Base-by-base conservation (phyloP, 768 basidiomycete species). In the Leccinum sublutescens region DNA sequence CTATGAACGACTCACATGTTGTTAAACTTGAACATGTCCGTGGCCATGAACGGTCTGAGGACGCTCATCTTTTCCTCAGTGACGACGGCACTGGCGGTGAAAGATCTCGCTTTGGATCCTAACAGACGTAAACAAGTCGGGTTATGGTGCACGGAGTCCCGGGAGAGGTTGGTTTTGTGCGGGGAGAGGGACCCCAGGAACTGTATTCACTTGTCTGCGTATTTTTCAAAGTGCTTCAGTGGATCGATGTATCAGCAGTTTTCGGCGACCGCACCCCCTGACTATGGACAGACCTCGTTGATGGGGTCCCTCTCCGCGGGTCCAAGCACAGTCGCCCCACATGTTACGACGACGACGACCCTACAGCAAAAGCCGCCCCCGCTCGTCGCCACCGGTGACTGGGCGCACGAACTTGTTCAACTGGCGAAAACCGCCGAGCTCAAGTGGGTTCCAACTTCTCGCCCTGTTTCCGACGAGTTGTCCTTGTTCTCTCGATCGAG, bases 11-110 rank as follows among this genome's bases (percentile, higher is more conserved):
- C 86, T 61, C 67, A 90, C 92, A 96, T 83, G 69, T 91, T 91
- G 70, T 97, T 97, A 77, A 95, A 96, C 66, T 84, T 88, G 79
- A 96, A 92, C 75, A 96, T 82, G 74, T 98, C 95, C 0, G 86
- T 85, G 11, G 93, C 92, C 71, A 84, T 82, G 80, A 97, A 95
- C 15, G 94, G 88, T 51, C 95, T 82, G 1, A 91, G 77, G 57
- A 95, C 75, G 71, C 91, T 94, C 95, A 97, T 97, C n/a, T 62
- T 78, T 66, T 27, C 27, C 27, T 29, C 27, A 29, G 8, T 29
- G 27, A 29, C 27, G 25, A 23, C 23, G 23, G 23, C 23, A 23
- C 23, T 14, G 14, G 3, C 14, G 27, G 17, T 27, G 49, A 15
- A 48, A 14, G 47, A 48, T 48, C 47, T 25, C 11, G 25, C 50